phyloP scores from a whole-genome alignment of 2,329 filamentous ascomycete genomes.

The Fusarium sororula region DNA sequence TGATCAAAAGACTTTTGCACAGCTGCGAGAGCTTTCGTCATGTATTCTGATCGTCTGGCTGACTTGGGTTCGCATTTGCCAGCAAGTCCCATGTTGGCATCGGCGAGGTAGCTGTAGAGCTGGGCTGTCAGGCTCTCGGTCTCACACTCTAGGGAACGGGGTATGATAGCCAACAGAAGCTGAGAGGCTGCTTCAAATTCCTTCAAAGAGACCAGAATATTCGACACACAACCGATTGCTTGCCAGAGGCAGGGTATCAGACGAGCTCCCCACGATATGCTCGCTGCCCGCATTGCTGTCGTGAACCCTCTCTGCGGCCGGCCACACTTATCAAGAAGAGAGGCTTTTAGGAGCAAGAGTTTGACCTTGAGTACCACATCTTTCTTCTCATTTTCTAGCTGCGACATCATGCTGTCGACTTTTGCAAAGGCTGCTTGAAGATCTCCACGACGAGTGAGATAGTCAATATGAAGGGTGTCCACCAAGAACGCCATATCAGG shows the following conservation, averaged over 20 bases:
- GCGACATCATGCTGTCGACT: conserved; percentile 55
- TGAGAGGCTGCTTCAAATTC: conserved; percentile 75
- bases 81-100: conserved; percentile 82
- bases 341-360: conserved; percentile 77
- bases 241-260: conserved; percentile 78
- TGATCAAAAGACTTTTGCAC: conserved; percentile 70
- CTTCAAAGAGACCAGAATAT: conserved; percentile 73
- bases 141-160: conserved; percentile 78
- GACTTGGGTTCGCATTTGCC: conserved; percentile 59
- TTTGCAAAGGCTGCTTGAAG: conserved; percentile 58
- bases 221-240: conserved; percentile 72
- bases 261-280: conserved; percentile 74
- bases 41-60: conserved; percentile 61
- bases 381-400: conserved; percentile 55
- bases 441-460: conserved; percentile 58
- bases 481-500: conserved; percentile 62
- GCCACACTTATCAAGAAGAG: conserved; percentile 73
- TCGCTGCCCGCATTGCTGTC: conserved; percentile 77
- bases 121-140: conserved; percentile 69
- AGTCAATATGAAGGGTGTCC: conserved; percentile 63
- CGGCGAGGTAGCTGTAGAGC: conserved; percentile 76
- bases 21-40: conserved; percentile 67
- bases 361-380: conserved; percentile 73
- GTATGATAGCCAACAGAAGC: conserved; percentile 75
- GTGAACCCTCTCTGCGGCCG: conserved; percentile 80